Conservation (phyloP, 2,329 filamentous ascomycete species). For the Didymella lethalis region DNA sequence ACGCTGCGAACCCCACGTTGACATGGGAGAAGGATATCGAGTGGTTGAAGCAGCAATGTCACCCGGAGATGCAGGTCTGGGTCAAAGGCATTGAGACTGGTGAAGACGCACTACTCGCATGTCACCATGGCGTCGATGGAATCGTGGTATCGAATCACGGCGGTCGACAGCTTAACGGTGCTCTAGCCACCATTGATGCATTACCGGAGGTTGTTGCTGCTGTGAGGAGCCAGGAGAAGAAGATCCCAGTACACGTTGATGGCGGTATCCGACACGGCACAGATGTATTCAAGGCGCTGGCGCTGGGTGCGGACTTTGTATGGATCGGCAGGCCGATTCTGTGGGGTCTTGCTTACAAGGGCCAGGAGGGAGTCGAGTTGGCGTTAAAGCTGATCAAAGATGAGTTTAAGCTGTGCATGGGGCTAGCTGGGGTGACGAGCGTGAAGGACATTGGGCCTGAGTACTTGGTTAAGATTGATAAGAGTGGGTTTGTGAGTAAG, state of each 20-base stretch:
- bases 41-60: conserved; percentile 31
- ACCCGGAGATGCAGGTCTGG: conserved; percentile 48
- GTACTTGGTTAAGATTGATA: conserved; percentile 35
- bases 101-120: conserved; percentile 54
- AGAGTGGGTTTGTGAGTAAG: conserved; percentile 31
- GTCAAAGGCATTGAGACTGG: conserved; percentile 54
- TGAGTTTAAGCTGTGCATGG: conserved; percentile 38
- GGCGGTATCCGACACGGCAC: conserved; percentile 87
- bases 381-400: conserved; percentile 29
- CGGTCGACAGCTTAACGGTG: conserved; percentile 59
- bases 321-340: conserved; percentile 65
- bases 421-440: conserved; percentile 31
- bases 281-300: conserved; percentile 93
- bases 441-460: conserved; percentile 35
- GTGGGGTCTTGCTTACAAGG: conserved; percentile 68
- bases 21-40: conserved; percentile 37
- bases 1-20: conserved; percentile 34
- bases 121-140: conserved; percentile 54
- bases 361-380: conserved; percentile 33
- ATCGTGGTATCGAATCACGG: conserved; percentile 62
- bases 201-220: conserved; percentile 63
- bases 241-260: conserved; percentile 80
- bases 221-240: conserved; percentile 54
- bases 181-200: conserved; percentile 49
- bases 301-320: conserved; percentile 87